phyloP scores from a whole-genome alignment of 2,329 filamentous ascomycete species.

The Ceratocystis albifundus region DNA sequence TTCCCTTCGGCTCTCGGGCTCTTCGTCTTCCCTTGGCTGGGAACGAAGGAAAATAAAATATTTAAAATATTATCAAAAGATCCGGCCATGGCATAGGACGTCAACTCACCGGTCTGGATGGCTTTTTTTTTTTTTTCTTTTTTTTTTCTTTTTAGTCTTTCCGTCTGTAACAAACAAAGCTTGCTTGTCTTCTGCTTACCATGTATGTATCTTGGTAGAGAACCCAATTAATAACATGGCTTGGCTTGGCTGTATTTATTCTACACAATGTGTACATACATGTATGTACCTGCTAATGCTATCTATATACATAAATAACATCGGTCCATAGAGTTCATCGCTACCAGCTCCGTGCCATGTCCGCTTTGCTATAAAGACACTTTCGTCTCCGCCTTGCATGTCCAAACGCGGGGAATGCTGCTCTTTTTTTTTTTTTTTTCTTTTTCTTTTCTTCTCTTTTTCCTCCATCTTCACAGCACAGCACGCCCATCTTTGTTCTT shows the following conservation, averaged over 20 bases:
- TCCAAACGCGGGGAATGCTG: not conserved
- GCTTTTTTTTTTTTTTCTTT: no score
- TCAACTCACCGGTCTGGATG: no score
- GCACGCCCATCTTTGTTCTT: not conserved
- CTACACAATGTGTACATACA: no score
- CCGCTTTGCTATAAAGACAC: conserved; percentile 1
- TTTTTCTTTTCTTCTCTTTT: not conserved
- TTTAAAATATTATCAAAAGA: not conserved
- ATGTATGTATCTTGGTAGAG: no score
- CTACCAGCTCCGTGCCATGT: no score
- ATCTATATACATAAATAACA: no score
- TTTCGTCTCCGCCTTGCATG: not conserved
- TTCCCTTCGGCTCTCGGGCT: conserved; percentile 5
- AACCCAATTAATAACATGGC: no score
- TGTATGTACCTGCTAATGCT: no score
- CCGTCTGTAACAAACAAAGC: no score
- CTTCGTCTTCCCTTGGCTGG: not conserved
- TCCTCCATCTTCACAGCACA: not conserved
- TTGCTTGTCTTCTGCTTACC: no score
- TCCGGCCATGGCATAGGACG: not conserved
- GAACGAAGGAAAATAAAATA: not conserved
- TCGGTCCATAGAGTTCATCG: not conserved
- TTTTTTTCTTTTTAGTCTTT: no score
- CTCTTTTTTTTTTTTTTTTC: not conserved
- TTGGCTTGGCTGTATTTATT: no score